A percentile compares a stretch with the other conserved stretches of the same genome.
These are phyloP conservation scores for Anastatica hierochuntica DNA, from an alignment of 345 rosid species.

Conservation along the genomic window DNA sequence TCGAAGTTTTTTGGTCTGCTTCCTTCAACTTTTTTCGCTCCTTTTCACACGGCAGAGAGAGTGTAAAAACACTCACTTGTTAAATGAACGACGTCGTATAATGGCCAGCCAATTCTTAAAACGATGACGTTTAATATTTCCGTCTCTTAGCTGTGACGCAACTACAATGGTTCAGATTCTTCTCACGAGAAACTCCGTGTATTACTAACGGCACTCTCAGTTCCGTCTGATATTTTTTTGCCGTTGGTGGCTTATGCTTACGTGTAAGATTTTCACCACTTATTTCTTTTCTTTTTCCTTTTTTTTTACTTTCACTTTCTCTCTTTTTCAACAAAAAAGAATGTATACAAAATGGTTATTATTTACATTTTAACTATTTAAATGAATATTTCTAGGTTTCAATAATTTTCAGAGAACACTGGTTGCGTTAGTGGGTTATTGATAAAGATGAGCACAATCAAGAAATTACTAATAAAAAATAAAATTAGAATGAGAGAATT, in stretches of 20 bases:
- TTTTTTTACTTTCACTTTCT: neutral
- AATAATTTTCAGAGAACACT: constrained; percentile 8
- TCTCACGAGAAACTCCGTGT: neutral
- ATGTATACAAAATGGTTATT: too few species aligned
- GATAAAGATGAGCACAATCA: constrained; percentile 1
- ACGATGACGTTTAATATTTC: constrained; percentile 7
- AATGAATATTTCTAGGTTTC: too few species aligned
- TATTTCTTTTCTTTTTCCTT: constrained; percentile 13
- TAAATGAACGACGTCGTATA: constrained; percentile 9
- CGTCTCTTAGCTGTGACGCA: constrained; percentile 24
- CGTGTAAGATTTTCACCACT: too few species aligned
- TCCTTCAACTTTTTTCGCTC: constrained; percentile 10
- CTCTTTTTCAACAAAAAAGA: too few species aligned
- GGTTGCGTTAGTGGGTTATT: neutral
- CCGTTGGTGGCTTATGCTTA: constrained; percentile 11
- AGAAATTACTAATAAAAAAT: neutral
- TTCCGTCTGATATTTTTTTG: constrained; percentile 17
- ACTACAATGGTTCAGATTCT: neutral
- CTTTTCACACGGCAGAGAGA: constrained; percentile 20
- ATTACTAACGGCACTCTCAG: constrained; percentile 12
- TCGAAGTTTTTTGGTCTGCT: constrained; percentile 20
- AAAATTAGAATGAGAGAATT: neutral
- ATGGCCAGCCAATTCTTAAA: neutral
- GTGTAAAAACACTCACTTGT: neutral
- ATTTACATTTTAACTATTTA: too few species aligned